These are phyloP conservation scores for Astrocystis sublimbata DNA, from an alignment of 495 filamentous ascomycete species.

Conservation along the genomic window DNA sequence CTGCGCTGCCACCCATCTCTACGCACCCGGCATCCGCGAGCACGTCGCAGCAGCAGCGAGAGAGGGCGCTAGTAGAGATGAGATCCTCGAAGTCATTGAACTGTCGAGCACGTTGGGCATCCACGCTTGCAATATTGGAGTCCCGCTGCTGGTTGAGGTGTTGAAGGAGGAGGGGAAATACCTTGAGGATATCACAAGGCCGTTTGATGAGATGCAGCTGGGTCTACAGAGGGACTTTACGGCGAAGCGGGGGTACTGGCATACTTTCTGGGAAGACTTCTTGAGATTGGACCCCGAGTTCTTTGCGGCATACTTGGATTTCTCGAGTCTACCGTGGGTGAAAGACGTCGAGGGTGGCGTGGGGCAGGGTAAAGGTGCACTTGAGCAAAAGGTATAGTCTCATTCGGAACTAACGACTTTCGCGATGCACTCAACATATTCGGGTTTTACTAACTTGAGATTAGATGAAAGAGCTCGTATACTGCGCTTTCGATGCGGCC, in stretches of 20 bases:
- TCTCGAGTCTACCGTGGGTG: slow-evolving; percentile 39
- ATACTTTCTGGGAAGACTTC: slow-evolving; percentile 46
- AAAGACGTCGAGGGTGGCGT: slow-evolving; percentile 21
- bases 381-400: slow-evolving; percentile 39
- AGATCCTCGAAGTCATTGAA: slow-evolving; percentile 44
- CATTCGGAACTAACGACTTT: background rate
- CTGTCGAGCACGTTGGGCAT: slow-evolving; percentile 43
- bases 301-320: slow-evolving; percentile 47
- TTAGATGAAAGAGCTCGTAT: slow-evolving; percentile 46
- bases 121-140: slow-evolving; percentile 48
- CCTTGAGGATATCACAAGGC: slow-evolving; percentile 25
- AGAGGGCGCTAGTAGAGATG: slow-evolving; percentile 37
- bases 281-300: slow-evolving; percentile 45
- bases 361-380: slow-evolving; percentile 24
- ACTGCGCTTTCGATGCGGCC: slow-evolving; percentile 47
- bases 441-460: background rate
- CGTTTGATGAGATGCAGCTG: slow-evolving; percentile 31
- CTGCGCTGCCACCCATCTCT: slow-evolving; percentile 41
- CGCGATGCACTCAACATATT: background rate
- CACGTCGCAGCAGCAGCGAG: slow-evolving; percentile 32
- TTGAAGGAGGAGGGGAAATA: slow-evolving; percentile 38
- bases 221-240: slow-evolving; percentile 33
- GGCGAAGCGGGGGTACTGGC: slow-evolving; percentile 46
- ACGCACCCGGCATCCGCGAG: slow-evolving; percentile 38
- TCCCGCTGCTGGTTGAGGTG: slow-evolving; percentile 44